These are phyloP conservation scores for Colletotrichum sp. DNA, from an alignment of 2,329 filamentous ascomycete genomes.

Conservation along the genomic window DNA sequence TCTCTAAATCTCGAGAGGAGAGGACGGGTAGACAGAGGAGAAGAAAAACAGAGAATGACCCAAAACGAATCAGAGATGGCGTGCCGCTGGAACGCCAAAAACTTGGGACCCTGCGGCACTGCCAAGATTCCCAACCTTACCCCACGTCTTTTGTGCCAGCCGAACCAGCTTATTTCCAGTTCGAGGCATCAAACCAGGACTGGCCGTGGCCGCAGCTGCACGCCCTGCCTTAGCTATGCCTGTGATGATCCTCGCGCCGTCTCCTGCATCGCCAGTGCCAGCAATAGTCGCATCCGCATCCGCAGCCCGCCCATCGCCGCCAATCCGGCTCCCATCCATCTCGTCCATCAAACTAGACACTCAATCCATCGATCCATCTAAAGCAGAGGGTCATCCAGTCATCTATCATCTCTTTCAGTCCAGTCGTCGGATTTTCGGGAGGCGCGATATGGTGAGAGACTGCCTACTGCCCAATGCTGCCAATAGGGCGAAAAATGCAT, in stretches of 20 bases:
- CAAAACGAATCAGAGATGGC: conserved; percentile 17
- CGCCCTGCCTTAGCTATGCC: conserved; percentile 6
- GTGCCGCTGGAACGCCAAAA: conserved; percentile 16
- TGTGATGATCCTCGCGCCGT: conserved; percentile 17
- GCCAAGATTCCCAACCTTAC: conserved; percentile 22
- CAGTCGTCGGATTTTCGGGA: conserved; percentile 1
- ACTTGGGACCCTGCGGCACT: conserved; percentile 4
- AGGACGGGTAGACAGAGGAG: not conserved
- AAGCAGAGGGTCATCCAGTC: not conserved
- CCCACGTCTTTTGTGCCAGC: conserved; percentile 16
- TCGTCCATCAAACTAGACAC: not conserved
- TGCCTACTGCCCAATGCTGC: conserved; percentile 9
- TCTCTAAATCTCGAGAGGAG: not conserved
- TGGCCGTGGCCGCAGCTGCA: conserved; percentile 4
- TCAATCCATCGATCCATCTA: not conserved
- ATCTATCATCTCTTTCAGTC: not conserved
- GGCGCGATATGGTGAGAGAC: not conserved
- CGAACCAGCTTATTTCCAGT: conserved; percentile 19
- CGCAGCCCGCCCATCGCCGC: not conserved
- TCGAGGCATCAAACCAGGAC: conserved; percentile 13
- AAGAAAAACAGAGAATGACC: not conserved
- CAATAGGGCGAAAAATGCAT: not conserved
- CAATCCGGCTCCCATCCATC: not conserved
- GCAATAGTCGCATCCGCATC: not conserved
- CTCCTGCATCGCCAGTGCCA: conserved; percentile 1